phyloP scores from a whole-genome alignment of 2,329 filamentous ascomycete genomes.

The Mycosphaerella arachidis region DNA sequence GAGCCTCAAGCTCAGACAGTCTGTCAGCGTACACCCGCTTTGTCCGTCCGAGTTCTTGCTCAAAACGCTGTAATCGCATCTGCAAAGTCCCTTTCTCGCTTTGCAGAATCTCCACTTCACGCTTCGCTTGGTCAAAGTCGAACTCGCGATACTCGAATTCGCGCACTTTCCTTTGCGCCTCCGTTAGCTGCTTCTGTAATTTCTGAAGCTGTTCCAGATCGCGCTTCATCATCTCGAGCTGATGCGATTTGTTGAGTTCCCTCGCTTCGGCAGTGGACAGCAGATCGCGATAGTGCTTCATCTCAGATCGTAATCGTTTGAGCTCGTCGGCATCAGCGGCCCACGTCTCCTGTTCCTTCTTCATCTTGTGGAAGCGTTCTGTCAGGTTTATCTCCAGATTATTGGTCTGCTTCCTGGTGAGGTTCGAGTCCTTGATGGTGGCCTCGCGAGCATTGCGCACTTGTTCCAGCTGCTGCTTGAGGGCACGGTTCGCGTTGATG shows the following conservation, averaged over 20 bases:
- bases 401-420: constrained; percentile 61
- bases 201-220: constrained; percentile 58
- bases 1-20: constrained; percentile 44
- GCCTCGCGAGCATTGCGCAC: constrained; percentile 31
- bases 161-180: constrained; percentile 57
- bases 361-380: constrained; percentile 30
- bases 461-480: constrained; percentile 62
- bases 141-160: constrained; percentile 61
- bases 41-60: constrained; percentile 47
- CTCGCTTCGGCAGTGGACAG: constrained; percentile 66
- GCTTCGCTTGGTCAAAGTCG: constrained; percentile 54
- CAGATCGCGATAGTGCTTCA: constrained; percentile 56
- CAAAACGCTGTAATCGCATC: constrained; percentile 52
- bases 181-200: constrained; percentile 56
- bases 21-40: constrained; percentile 47
- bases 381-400: constrained; percentile 59
- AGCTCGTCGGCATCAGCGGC: constrained; percentile 58
- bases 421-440: constrained; percentile 30
- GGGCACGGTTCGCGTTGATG: constrained; percentile 67
- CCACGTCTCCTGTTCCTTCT: constrained; percentile 34
- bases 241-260: constrained; percentile 60
- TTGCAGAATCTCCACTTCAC: constrained; percentile 56
- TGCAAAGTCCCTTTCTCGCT: constrained; percentile 56
- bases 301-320: constrained; percentile 51
- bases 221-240: constrained; percentile 59